These are phyloP conservation scores for Euclidium syriacum DNA, from an alignment of 345 rosid genomes.

Conservation along the genomic window DNA sequence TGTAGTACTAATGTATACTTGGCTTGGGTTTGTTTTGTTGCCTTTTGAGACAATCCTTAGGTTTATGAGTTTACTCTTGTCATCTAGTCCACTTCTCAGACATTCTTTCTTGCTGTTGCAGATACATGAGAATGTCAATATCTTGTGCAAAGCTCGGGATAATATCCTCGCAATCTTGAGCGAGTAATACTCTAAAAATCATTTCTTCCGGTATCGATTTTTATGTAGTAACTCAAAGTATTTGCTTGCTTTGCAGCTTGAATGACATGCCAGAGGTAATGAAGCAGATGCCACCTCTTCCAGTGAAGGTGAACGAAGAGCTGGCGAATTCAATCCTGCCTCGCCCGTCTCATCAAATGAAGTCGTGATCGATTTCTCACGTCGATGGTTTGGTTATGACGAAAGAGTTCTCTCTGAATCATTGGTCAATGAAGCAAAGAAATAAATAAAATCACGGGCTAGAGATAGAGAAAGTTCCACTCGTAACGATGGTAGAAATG, in stretches of 20 bases:
- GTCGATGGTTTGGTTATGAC: conserved; percentile 25
- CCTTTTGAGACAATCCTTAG: neutral
- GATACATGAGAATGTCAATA: conserved; percentile 58
- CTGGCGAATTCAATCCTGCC: conserved; percentile 60
- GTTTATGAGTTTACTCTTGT: neutral
- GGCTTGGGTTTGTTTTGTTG: neutral
- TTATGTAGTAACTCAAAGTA: neutral
- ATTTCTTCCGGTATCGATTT: neutral
- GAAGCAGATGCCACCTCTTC: conserved; percentile 90
- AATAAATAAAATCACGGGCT: conserved; percentile 22
- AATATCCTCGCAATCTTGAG: conserved; percentile 64
- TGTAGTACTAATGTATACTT: neutral
- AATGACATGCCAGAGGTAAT: conserved; percentile 76
- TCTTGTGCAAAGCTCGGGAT: conserved; percentile 61
- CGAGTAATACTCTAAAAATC: conserved; percentile 41
- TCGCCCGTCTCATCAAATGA: conserved; percentile 44
- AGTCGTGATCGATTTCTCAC: conserved; percentile 36
- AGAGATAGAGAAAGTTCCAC: conserved; percentile 14
- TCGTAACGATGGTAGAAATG: conserved; percentile 24
- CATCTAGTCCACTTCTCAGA: neutral
- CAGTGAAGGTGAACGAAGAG: conserved; percentile 72
- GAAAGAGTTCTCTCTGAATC: conserved; percentile 19
- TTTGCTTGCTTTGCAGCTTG: conserved; percentile 44
- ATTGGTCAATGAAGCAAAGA: neutral
- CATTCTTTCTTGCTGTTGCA: conserved; percentile 29